A percentile compares a stretch with the other conserved stretches of the same genome.
Evolutionary conservation across 2,329 filamentous ascomycete species (phyloP).

Genomic region (Chaetomium sp.): DNA sequence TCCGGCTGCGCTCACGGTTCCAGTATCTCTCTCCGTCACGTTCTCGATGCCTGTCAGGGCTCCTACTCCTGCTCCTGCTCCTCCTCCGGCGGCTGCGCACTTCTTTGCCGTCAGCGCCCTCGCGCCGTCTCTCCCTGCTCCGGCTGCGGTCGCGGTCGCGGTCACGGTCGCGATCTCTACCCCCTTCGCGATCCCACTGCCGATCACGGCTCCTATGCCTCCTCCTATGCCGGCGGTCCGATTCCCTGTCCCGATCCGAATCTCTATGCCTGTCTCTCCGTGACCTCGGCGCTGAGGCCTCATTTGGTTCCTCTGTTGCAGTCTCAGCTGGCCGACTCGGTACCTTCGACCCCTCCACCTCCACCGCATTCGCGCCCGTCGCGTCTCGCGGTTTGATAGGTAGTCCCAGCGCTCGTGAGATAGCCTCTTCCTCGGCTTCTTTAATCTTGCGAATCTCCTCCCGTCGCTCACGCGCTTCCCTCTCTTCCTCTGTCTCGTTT

Average conservation of each 20-base stretch:
- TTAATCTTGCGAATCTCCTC: constrained; percentile 79
- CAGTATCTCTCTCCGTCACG: too few relatives aligned
- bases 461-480: constrained; percentile 54
- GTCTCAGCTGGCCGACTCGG: constrained; percentile 27
- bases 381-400: constrained; percentile 58
- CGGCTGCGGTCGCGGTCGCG: constrained; percentile 22
- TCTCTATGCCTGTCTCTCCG: constrained; percentile 26
- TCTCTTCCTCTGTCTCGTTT: constrained; percentile 53
- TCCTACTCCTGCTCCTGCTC: too few relatives aligned
- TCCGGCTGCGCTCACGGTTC: too few relatives aligned
- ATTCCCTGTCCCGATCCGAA: constrained; percentile 28
- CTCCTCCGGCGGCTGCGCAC: constrained; percentile 26
- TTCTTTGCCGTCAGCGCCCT: constrained; percentile 20
- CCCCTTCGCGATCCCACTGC: constrained; percentile 17
- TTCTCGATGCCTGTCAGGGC: too few relatives aligned
- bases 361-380: constrained; percentile 62
- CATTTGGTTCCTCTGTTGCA: constrained; percentile 17
- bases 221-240: constrained; percentile 30
- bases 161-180: constrained; percentile 21
- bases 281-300: constrained; percentile 8
- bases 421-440: constrained; percentile 87
- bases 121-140: constrained; percentile 21
- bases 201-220: constrained; percentile 28
- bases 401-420: constrained; percentile 74
- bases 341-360: constrained; percentile 42